Conservation (phyloP, 2,329 filamentous ascomycete genomes). For the Xylogone sp. region DNA sequence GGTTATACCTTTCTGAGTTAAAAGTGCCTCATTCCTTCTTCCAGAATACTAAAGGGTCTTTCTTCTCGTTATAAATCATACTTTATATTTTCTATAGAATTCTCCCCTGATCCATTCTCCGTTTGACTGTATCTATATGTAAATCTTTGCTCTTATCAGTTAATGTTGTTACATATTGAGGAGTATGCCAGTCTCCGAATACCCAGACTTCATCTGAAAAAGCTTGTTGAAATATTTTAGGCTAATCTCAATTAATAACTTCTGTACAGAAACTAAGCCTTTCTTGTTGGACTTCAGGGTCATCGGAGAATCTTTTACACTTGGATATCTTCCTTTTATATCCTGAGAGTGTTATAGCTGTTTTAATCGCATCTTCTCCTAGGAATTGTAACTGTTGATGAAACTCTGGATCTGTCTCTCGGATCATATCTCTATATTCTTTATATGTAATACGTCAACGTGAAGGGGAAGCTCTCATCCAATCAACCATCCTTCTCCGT, state of each 20-base stretch:
- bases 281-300: not conserved
- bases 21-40: constrained; percentile 8
- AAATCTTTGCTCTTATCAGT: constrained; percentile 1
- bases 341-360: constrained; percentile 7
- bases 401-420: no score
- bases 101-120: constrained; percentile 5
- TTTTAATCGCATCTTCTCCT: no score
- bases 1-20: constrained; percentile 5
- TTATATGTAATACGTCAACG: no score
- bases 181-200: constrained; percentile 2
- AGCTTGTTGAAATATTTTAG: constrained; percentile 3
- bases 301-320: constrained; percentile 4
- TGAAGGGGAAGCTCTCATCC: no score
- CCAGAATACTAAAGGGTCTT: constrained; percentile 3
- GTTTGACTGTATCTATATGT: not conserved
- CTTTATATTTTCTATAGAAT: constrained; percentile 9
- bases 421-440: no score
- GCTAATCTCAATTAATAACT: constrained; percentile 1
- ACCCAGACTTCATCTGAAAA: constrained; percentile 9
- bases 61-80: constrained; percentile 3
- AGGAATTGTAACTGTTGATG: no score
- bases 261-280: constrained; percentile 1
- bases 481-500: no score
- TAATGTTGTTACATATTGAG: constrained; percentile 1
- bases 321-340: constrained; percentile 28